Evolutionary conservation across 2,329 filamentous ascomycete species (phyloP).

Genomic region (Colletotrichum sp.): DNA sequence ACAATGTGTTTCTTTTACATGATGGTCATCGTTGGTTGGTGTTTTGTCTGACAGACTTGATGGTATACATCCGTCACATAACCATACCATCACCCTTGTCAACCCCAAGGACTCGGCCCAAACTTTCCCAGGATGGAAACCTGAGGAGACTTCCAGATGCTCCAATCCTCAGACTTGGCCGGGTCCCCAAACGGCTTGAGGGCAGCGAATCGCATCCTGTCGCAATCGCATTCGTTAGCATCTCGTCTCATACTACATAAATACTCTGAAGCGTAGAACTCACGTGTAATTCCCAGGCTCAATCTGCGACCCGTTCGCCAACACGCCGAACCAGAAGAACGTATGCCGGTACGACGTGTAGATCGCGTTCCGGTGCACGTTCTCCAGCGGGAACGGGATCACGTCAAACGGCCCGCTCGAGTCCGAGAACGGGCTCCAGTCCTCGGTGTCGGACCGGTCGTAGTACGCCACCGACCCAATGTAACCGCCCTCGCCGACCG

Average conservation of each 20-base stretch:
- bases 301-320: conserved; percentile 14
- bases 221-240: background rate
- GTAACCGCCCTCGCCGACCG: conserved; percentile 39
- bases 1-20: background rate
- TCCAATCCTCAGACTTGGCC: conserved; percentile 44
- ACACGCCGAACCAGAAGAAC: conserved; percentile 17
- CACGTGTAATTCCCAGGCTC: conserved; percentile 18
- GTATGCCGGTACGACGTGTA: background rate
- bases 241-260: accelerated
- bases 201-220: conserved; percentile 42
- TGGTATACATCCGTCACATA: too few species aligned
- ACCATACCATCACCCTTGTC: background rate
- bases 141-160: conserved; percentile 37
- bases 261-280: background rate
- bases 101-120: background rate
- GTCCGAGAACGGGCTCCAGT: conserved; percentile 31
- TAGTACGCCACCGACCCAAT: conserved; percentile 44
- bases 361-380: conserved; percentile 28
- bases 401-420: conserved; percentile 41
- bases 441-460: conserved; percentile 29
- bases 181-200: conserved; percentile 46
- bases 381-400: conserved; percentile 35
- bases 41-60: too few species aligned
- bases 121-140: conserved; percentile 23
- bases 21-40: too few species aligned